Evolutionary conservation across 495 filamentous ascomycete genomes (phyloP).

Genomic region (Aspergillus leporis): DNA sequence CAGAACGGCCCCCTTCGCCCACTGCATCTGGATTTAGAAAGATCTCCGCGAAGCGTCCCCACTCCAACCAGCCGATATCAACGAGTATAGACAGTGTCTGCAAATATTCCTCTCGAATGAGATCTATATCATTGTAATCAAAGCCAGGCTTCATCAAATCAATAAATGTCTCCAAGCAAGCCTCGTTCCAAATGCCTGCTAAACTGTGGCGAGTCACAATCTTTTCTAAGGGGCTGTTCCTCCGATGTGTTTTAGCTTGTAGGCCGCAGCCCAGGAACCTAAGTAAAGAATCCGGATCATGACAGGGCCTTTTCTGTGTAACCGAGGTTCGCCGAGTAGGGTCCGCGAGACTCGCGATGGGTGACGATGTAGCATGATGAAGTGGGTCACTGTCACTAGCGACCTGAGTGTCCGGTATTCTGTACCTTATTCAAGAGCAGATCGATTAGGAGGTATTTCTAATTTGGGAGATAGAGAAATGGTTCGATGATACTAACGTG

Average conservation of each 20-base stretch:
- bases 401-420: not conserved
- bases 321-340: not conserved
- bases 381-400: not conserved
- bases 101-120: constrained; percentile 6
- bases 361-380: not conserved
- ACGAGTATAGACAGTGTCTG: constrained; percentile 20
- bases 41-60: constrained; percentile 8
- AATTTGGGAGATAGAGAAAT: no score
- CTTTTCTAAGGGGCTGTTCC: not conserved
- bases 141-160: not conserved
- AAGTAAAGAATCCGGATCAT: not conserved
- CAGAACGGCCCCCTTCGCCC: constrained; percentile 6
- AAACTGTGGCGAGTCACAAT: constrained; percentile 14
- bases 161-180: constrained; percentile 6
- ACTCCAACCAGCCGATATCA: constrained; percentile 13
- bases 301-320: not conserved
- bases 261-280: not conserved
- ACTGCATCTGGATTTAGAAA: constrained; percentile 6
- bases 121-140: not conserved
- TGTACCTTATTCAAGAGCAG: not conserved
- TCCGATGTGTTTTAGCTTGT: not conserved
- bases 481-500: no score
- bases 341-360: not conserved
- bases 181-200: constrained; percentile 10
- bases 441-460: no score